Base-by-base conservation (phyloP, 495 filamentous ascomycete species). In the Cladorrhinum samala region DNA sequence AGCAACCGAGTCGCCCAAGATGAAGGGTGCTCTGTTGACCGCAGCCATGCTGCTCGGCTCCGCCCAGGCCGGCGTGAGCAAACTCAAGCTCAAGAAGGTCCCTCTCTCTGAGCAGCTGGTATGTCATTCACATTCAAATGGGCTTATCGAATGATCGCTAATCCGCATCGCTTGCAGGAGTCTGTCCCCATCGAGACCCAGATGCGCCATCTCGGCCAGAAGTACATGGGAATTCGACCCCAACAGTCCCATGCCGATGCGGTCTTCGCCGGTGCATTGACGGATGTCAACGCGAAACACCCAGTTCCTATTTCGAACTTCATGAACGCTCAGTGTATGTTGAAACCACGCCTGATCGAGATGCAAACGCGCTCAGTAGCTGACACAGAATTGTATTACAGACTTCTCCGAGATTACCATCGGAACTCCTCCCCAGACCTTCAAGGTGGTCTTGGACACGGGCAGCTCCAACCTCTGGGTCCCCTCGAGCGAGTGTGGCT, bases 381-480 rank as follows among this genome's bases (percentile, higher is more conserved):
- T n/a, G n/a, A n/a, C n/a, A n/a, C n/a, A n/a, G n/a, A n/a, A 8
- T 41, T 41, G 7, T 17, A 9, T 16, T 9, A 13, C 63, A 96
- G 91, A 99, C 76, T 99, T 94, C 83, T 95, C 93, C 52, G 89
- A 95, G 65, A 95, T 99, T 68, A 76, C 83, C 53, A 81, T 99
- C 63, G 94, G 94, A 61, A 91, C 84, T 20, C 94, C 94, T 43
- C 83, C 93, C 21, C 94, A 99, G 73, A 74, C 73, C 49, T 99
- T 99, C 83, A 99, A 99, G 78, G 94, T 99, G 56, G 86, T 99
- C 54, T 84, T 99, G 50, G 94, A 99, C 67, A 99, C 94, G 21
- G 94, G 94, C 56, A 96, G 91, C 78, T 99, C 94, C 58, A 99
- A 99, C 76, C 80, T 99, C 50, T 99, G 94, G 94, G 94, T 99